Base-by-base conservation (phyloP, 2,329 filamentous ascomycete species). In the Paecilomyces niveus region DNA sequence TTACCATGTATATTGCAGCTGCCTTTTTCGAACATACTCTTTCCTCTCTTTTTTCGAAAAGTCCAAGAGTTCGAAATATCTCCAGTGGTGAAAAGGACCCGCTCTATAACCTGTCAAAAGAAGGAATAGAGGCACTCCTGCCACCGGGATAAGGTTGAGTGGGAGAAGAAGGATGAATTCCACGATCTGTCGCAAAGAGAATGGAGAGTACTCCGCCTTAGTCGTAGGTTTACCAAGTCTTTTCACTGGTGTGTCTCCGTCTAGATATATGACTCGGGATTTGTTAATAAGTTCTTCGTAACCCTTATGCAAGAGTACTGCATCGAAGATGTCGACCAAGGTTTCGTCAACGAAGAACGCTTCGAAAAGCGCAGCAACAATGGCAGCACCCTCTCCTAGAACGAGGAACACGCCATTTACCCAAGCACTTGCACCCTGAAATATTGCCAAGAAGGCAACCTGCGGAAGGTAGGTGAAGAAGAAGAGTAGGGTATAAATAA, bases 381-480 rank as follows among this genome's bases (percentile, higher is more conserved):
- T 79, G 1, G 84, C 83, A 3, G 83, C 81, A 9, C 83, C 84
- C 71, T 87, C 83, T 9, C 82, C 84, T 2, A 99, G 81, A 0
- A 96, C 90, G 53, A 97, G 80, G 62, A 97, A 87, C 0, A 90
- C 86, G 2, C 89, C 92, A 67, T 91, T 97, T 58, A 96, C 76
- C 89, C 91, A 96, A n/a, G 94, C 94, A 31, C 87, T 87, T 59
- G 85, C 75, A 22, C 89, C 89, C 67, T 97, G 92, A 72, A 97
- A 97, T 64, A 97, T 84, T 15, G 89, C 87, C 22, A 99, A 83
- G 67, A 99, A 90, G 1, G 90, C 89, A 58, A 91, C 91, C 71
- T 97, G 90, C 0, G 93, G 93, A 2, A 97, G 76, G 66, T 96
- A 97, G 0, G 90, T 81, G 74, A 94, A 95, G 11, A 90, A 80